A percentile compares a stretch with the other conserved stretches of the same genome.
Evolutionary conservation across 495 filamentous ascomycete species (phyloP).

Genomic region (Acidiella bohemica): DNA sequence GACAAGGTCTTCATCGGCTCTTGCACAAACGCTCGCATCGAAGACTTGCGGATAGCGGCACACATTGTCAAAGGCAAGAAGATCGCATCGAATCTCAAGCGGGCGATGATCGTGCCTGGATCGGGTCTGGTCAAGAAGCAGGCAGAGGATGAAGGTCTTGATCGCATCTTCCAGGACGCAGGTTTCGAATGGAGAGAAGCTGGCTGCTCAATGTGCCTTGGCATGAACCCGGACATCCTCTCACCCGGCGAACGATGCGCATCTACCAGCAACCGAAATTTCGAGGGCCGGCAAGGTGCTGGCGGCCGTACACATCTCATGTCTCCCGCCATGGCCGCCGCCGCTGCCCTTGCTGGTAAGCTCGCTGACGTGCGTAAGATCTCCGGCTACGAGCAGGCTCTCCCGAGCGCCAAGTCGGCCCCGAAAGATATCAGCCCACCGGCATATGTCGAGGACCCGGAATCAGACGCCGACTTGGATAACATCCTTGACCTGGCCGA

Average conservation of each 20-base stretch:
- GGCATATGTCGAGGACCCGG: slow-evolving; percentile 56
- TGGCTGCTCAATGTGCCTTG: slow-evolving; percentile 95
- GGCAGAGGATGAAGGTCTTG: slow-evolving; percentile 81
- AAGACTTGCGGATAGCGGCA: slow-evolving; percentile 84
- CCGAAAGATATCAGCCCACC: slow-evolving; percentile 44
- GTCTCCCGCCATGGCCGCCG: slow-evolving; percentile 93
- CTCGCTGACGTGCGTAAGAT: slow-evolving; percentile 82
- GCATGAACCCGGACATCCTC: slow-evolving; percentile 99
- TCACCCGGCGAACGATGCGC: slow-evolving; percentile 86
- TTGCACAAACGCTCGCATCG: slow-evolving; percentile 93
- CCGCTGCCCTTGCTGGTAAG: slow-evolving; percentile 77
- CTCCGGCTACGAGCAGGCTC: slow-evolving; percentile 26
- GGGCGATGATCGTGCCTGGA: slow-evolving; percentile 90
- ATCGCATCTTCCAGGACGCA: slow-evolving; percentile 80
- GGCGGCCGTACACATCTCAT: slow-evolving; percentile 88
- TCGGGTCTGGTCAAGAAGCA: slow-evolving; percentile 90
- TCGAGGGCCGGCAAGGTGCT: slow-evolving; percentile 91
- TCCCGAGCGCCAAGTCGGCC: slow-evolving; percentile 31
- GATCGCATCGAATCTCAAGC: slow-evolving; percentile 74
- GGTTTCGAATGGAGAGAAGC: slow-evolving; percentile 98
- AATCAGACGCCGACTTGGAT: slow-evolving; percentile 64
- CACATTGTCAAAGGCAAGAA: slow-evolving; percentile 74
- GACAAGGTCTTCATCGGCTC: slow-evolving; percentile 98
- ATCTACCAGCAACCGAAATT: slow-evolving; percentile 92
- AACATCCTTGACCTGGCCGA: slow-evolving; percentile 63